phyloP scores from a whole-genome alignment of 352 stramenopile species.

The Globisporangium yorkense region DNA sequence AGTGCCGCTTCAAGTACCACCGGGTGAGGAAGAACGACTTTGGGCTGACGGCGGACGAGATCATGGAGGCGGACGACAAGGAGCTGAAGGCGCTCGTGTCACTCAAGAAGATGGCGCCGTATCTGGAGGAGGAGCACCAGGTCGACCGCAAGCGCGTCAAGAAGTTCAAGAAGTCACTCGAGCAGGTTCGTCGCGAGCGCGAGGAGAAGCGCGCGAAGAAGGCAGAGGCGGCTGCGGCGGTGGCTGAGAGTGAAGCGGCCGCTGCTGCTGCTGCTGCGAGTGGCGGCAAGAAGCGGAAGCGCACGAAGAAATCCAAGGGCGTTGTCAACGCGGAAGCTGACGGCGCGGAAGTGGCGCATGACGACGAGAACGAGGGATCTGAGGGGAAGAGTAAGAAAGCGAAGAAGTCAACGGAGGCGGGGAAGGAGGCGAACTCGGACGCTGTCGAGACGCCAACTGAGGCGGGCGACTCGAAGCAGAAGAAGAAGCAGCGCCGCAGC shows the following conservation, averaged over 20 bases:
- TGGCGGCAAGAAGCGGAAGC: slow-evolving; percentile 64
- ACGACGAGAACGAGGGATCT: neutral
- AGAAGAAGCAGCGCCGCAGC: slow-evolving; percentile 51
- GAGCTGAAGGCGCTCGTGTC: slow-evolving; percentile 96
- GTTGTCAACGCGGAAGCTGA: neutral
- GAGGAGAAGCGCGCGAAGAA: slow-evolving; percentile 31
- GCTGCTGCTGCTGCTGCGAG: slow-evolving; percentile 13
- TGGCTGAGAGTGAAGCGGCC: neutral
- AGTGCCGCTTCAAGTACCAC: slow-evolving; percentile 98
- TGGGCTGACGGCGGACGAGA: slow-evolving; percentile 96
- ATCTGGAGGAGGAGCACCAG: slow-evolving; percentile 80
- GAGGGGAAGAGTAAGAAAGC: neutral
- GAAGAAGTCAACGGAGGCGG: neutral
- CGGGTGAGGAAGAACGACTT: slow-evolving; percentile 94
- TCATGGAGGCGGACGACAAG: slow-evolving; percentile 95
- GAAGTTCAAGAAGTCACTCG: slow-evolving; percentile 63
- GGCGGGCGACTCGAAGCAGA: slow-evolving; percentile 23
- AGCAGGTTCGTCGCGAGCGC: slow-evolving; percentile 29
- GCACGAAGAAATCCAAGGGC: slow-evolving; percentile 55
- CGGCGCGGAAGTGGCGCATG: neutral
- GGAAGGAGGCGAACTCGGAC: neutral
- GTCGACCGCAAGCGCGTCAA: slow-evolving; percentile 72
- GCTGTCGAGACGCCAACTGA: neutral
- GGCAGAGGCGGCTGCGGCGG: slow-evolving; percentile 10
- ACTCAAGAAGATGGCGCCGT: slow-evolving; percentile 96